phyloP scores from a whole-genome alignment of 345 rosid genomes.

The Salix caprea region DNA sequence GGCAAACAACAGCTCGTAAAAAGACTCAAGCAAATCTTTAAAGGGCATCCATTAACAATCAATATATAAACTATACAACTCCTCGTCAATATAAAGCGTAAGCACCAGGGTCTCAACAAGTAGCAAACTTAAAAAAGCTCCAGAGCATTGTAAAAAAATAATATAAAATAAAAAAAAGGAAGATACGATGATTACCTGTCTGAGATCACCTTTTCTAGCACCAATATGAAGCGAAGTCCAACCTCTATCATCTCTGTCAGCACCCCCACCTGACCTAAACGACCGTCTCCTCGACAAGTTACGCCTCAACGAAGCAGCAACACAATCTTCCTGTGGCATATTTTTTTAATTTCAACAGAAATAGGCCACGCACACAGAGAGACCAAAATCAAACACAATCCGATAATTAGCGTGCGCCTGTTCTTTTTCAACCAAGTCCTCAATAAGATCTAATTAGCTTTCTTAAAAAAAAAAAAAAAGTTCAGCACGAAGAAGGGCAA shows the following conservation, averaged over 20 bases:
- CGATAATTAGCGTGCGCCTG: too few species aligned
- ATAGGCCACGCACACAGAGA: not conserved
- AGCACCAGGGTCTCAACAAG: too few species aligned
- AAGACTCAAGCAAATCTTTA: not conserved
- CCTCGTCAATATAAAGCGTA: too few species aligned
- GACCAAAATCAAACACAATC: not conserved
- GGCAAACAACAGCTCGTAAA: not conserved
- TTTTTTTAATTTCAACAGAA: not conserved
- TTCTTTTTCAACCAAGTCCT: not conserved
- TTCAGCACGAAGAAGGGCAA: not conserved
- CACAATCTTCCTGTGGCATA: slow-evolving; percentile 49
- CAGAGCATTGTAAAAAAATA: not conserved
- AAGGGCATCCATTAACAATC: not conserved
- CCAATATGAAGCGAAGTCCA: slow-evolving; percentile 85
- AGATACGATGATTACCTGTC: slow-evolving; percentile 28
- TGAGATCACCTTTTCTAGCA: slow-evolving; percentile 83
- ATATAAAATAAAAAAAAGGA: not conserved
- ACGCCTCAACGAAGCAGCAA: slow-evolving; percentile 38
- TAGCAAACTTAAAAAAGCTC: not conserved
- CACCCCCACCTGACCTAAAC: slow-evolving; percentile 37
- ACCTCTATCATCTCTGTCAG: slow-evolving; percentile 76
- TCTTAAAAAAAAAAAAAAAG: not conserved
- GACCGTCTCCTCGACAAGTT: slow-evolving; percentile 56
- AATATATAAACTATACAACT: too few species aligned
- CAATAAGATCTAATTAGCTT: not conserved